Evolutionary conservation across 2,329 filamentous ascomycete species (phyloP).

Genomic region (Sphaceloma murrayae): DNA sequence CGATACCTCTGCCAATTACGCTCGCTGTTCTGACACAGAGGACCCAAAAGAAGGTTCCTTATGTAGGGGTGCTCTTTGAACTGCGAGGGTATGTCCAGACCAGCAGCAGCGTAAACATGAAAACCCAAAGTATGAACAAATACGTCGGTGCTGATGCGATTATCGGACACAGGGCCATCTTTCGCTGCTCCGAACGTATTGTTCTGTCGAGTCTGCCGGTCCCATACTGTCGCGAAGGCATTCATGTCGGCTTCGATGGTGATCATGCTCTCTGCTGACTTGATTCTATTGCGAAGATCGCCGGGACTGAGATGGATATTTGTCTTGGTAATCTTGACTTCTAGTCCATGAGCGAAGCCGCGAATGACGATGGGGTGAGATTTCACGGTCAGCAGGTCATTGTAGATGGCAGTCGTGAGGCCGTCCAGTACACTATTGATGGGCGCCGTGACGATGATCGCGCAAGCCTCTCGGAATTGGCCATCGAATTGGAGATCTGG

Average conservation of each 20-base stretch:
- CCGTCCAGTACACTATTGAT: constrained; percentile 7
- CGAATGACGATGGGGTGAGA: background rate
- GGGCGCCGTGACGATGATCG: constrained; percentile 1
- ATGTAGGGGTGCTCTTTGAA: constrained; percentile 1
- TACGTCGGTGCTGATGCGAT: background rate
- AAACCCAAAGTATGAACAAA: background rate
- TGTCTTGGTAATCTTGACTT: background rate
- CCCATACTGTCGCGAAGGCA: no score
- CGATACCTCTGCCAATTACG: no score
- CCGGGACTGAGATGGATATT: background rate
- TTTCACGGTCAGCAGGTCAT: constrained; percentile 1
- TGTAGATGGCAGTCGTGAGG: background rate
- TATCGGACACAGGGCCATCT: no score
- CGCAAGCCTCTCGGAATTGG: background rate
- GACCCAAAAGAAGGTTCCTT: background rate
- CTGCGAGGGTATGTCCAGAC: background rate
- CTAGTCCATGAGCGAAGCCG: background rate
- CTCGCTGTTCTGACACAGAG: background rate
- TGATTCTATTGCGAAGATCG: background rate
- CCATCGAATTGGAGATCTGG: background rate
- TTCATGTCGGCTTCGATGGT: no score
- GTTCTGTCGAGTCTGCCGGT: no score
- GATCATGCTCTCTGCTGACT: background rate
- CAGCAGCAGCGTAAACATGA: background rate
- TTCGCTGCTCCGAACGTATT: no score